Evolutionary conservation across 352 stramenopile genomes (phyloP).

Genomic region (Phytophthora cajani): DNA sequence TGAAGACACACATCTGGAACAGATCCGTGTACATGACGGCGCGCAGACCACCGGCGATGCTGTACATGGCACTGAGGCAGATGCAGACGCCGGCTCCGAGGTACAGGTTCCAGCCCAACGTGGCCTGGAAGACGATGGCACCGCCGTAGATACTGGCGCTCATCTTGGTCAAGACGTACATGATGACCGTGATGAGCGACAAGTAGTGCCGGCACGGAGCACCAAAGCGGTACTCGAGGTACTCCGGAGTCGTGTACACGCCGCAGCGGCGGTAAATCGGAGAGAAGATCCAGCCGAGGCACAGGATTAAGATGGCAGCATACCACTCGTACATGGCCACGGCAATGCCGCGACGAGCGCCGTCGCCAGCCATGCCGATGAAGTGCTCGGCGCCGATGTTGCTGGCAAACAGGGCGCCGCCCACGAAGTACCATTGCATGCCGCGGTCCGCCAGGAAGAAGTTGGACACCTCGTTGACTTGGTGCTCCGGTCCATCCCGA

Average conservation of each 20-base stretch:
- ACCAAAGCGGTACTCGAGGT: conserved; percentile 57
- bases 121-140: conserved; percentile 67
- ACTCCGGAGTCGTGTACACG: conserved; percentile 66
- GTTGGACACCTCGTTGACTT: conserved; percentile 50
- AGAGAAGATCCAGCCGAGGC: conserved; percentile 68
- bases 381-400: conserved; percentile 81
- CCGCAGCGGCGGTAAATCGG: conserved; percentile 65
- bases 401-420: conserved; percentile 64
- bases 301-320: conserved; percentile 59
- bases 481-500: conserved; percentile 31
- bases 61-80: conserved; percentile 62
- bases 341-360: conserved; percentile 60
- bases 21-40: conserved; percentile 80
- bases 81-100: conserved; percentile 57
- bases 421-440: conserved; percentile 76
- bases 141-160: conserved; percentile 73
- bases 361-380: conserved; percentile 72
- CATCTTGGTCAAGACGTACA: conserved; percentile 77
- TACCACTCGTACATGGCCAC: conserved; percentile 77
- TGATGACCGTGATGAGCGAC: conserved; percentile 63
- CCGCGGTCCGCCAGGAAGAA: conserved; percentile 73
- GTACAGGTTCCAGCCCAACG: conserved; percentile 69
- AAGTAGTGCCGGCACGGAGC: conserved; percentile 63
- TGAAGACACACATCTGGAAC: conserved; percentile 76
- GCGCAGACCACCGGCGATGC: conserved; percentile 60